A percentile compares a stretch with the other conserved stretches of the same genome.
Evolutionary conservation across 345 rosid species (phyloP).

Genomic region (Arabidopsis thaliana): DNA sequence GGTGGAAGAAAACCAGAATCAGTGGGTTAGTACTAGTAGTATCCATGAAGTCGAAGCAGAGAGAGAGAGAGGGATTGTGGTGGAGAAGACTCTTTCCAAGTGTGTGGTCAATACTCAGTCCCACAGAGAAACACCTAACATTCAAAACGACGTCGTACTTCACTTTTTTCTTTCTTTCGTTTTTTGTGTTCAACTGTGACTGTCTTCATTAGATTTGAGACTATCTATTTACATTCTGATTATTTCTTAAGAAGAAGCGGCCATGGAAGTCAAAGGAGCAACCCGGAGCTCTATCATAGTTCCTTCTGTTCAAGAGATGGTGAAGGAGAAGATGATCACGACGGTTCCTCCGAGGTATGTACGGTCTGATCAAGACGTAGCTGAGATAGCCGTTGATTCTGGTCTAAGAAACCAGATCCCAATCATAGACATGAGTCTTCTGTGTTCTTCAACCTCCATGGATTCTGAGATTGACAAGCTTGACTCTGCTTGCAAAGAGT

Average conservation of each 20-base stretch:
- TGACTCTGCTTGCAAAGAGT: slow-evolving; percentile 58
- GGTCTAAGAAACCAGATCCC: slow-evolving; percentile 14
- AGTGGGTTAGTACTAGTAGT: slow-evolving; percentile 7
- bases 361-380: slow-evolving; percentile 24
- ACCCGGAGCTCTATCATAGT: slow-evolving; percentile 31
- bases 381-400: not conserved
- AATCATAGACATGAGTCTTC: slow-evolving; percentile 23
- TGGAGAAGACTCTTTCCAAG: slow-evolving; percentile 44
- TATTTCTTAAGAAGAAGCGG: not conserved
- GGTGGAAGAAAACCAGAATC: slow-evolving; percentile 1
- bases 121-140: not conserved
- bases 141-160: slow-evolving; percentile 9
- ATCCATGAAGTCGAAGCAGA: slow-evolving; percentile 48
- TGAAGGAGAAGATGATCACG: slow-evolving; percentile 20
- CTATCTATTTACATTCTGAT: not conserved
- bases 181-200: too few relatives aligned
- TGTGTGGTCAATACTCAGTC: slow-evolving; percentile 23
- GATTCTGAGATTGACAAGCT: slow-evolving; percentile 45
- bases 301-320: slow-evolving; percentile 41
- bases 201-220: not conserved
- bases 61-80: slow-evolving; percentile 47
- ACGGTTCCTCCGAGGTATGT: slow-evolving; percentile 35
- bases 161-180: too few relatives aligned
- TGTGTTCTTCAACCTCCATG: slow-evolving; percentile 9
- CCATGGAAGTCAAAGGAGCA: slow-evolving; percentile 24